Evolutionary conservation across 2,329 filamentous ascomycete species (phyloP), one percentile per base, ranked within the genome.

Genomic region (Scolecobasidium constrictum): DNA sequence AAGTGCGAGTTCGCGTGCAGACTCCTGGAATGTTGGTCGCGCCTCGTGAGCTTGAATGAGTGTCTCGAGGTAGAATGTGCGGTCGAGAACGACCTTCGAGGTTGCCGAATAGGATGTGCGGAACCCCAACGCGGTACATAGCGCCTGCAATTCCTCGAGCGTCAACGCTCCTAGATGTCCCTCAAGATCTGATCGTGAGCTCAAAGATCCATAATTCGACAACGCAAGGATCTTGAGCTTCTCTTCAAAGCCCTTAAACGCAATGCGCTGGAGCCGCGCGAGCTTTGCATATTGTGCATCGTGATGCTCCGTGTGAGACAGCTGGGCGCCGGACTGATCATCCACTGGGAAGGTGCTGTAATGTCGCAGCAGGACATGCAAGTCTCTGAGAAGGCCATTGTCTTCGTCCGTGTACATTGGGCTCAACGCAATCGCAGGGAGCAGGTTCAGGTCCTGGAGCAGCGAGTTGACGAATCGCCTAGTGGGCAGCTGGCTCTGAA

Each of bases 401-500:
- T 80, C 75, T 48, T 86, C 79, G 44, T 82, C 75, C 44, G 80
- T 78, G 54, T 82, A 93, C 53, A 90, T 65, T 1, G 83, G 81
- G 1, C 90, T 95, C 15, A 94, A 65, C 38, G 74, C 75, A 52
- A 95, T 78, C 7, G 83, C 76, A 1, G 90, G 70, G 20, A 95
- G 63, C 17, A 94, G 63, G 57, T 96, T 87, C 36, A 96, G 67
- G 57, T 98, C 90, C 53, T 83, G 80, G 12, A 96, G 62, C 34
- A 98, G 66, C 1, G 85, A 80, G 60, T 95, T 95, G 57, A 94
- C 85, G 58, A 96, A 96, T 60, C 92, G 78, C 52, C 92, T 74
- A 3, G 93, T 98, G 0, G 92, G 92, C 38, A 96, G 69, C 59
- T 98, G 92, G 54, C 90, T 95, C 59, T 93, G 79, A 16, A 98